Base-by-base conservation (phyloP, 2,329 filamentous ascomycete species). In the Xylariaceae sp. region DNA sequence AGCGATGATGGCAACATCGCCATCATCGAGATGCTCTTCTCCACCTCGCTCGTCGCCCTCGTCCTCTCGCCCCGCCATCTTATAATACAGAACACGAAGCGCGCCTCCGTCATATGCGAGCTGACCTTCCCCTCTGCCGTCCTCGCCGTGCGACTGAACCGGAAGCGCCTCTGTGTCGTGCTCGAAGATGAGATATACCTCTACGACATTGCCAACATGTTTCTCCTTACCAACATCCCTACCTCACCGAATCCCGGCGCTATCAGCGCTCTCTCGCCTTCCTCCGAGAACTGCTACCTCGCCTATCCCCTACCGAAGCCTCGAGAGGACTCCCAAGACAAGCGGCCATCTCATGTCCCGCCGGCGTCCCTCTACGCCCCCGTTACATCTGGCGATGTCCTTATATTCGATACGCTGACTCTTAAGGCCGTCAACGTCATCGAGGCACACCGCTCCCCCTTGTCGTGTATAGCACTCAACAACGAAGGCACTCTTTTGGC, bases 161-260 rank as follows among this genome's bases (percentile, higher is more conserved):
- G 92, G 47, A 96, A 95, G 60, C 80, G 92, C 23, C 73, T 98
- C 17, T 87, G 92, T 10, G 89, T 98, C 19, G 81, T 96, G 11
- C 72, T 96, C 36, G 92, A 98, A 58, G 88, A 94, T 50, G 84
- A 94, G 57, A 94, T 96, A 42, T 98, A 96, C 62, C 74, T 98
- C 31, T 98, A 98, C 65, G 92, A 98, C 59, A 96, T 98, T 46
- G 88, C 89, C 61, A 96, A 95, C 56, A 96, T 98, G 90, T 90
- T 84, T 51, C 76, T 96, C 38, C 70, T 96, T 25, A 83, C 88
- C 59, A 94, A 87, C 5, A 94, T 96, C 44, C 79, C 88, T 38
- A 96, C 90, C 5, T 95, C 90, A 3, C 86, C 92, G 5, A 98
- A 98, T 52, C 86, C 89, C 1, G 80, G 78, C 43, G 88, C 87